Evolutionary conservation across 2,329 filamentous ascomycete genomes (phyloP).

Genomic region (Calonectria pseudoturangicola): DNA sequence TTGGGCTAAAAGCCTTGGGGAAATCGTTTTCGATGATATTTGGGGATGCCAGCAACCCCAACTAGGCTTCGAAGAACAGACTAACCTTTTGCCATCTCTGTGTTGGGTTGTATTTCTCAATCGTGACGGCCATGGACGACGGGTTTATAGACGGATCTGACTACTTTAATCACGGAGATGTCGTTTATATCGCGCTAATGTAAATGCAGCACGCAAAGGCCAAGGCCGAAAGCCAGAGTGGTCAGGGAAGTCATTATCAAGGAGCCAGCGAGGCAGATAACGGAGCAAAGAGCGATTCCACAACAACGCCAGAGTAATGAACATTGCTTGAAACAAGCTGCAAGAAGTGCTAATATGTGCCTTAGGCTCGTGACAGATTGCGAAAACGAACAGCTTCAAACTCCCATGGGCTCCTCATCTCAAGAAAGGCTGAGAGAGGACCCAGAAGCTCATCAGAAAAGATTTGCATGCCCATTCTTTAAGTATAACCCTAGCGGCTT

Average conservation of each 20-base stretch:
- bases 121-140: background rate
- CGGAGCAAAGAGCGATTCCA: background rate
- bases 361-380: background rate
- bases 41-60: no score
- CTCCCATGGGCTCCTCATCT: background rate
- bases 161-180: background rate
- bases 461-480: constrained; percentile 19
- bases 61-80: background rate
- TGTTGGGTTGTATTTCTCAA: background rate
- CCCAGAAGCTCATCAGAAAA: background rate
- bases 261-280: background rate
- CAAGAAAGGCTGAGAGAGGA: background rate
- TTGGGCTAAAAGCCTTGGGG: background rate
- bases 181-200: constrained; percentile 4
- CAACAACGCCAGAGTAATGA: background rate
- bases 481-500: background rate
- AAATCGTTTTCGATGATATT: background rate
- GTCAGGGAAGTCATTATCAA: background rate
- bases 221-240: background rate
- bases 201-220: background rate
- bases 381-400: background rate
- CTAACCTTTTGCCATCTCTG: background rate
- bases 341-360: background rate
- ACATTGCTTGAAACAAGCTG: background rate
- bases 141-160: background rate